Base-by-base conservation (phyloP, 2,329 filamentous ascomycete genomes). In the Apiospora aurea region DNA sequence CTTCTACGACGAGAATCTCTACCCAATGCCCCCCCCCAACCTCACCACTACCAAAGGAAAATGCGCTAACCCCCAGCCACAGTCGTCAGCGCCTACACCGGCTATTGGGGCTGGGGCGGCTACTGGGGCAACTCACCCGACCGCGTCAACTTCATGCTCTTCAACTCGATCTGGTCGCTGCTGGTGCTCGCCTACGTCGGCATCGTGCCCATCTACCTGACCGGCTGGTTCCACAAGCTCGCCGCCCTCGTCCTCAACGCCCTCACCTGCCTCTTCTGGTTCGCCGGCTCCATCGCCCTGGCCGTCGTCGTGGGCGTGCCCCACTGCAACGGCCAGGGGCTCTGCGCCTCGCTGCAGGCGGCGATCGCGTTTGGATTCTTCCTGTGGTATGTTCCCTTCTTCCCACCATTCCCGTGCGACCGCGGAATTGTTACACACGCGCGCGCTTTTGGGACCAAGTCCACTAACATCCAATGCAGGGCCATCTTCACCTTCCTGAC, bases 201-300 rank as follows among this genome's bases (percentile, higher is more conserved):
- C 77, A 74, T 95, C 69, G 85, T 91, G 2, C 93, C 93, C 0
- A 83, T 88, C 61, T 91, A 90, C 82, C 85, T 90, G 77, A 85
- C 88, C 4, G 84, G 84, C 34, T 77, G 90, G 14, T 91, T 91
- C 77, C 90, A 94, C 81, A 88, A 87, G 70, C 89, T 90, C 69
- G 89, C 87, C 64, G 88, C 94, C 21, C 84, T 95, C 24, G 90
- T 78, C 1, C 85, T 94, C 44, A 93, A 97, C 78, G 85, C 85
- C 67, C 75, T 96, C 34, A 96, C 94, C 13, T 91, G 92, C 83
- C 86, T 97, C 71, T 97, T 97, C 85, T 97, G 95, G 95, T 96
- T 98, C 79, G 91, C 92, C 0, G 94, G 94, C 8, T 93, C 94
- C 77, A 91, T 97, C 75, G 94, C 94, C 0, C 82, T 95, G 14